Evolutionary conservation across 352 stramenopile species (phyloP), one percentile per base, ranked within the genome.

Genomic region (Phytophthora agathidicida): DNA sequence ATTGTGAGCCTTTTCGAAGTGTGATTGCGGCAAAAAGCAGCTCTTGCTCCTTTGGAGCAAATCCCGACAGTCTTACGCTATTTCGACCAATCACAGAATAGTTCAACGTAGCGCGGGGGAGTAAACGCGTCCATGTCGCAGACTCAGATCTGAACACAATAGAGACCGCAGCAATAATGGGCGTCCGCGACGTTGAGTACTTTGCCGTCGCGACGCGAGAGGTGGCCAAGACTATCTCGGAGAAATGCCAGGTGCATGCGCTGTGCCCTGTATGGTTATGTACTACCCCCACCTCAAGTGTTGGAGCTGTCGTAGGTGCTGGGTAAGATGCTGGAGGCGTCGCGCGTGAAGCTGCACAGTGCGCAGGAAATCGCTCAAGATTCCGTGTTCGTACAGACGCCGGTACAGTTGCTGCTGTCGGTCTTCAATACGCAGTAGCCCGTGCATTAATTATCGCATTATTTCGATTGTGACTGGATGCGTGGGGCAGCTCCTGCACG

Each of bases 281-380:
- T n/a, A n/a, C n/a, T n/a, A n/a, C n/a, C n/a, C n/a, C 27, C 27
- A 32, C 27, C 27, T 32, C 27, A 32, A 10, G 27, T 32, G 27
- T 32, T 7, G 35, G 8, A 22, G n/a, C n/a, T n/a, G n/a, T n/a
- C n/a, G 3, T 47, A 91, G 80, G 73, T 92, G 26, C 64, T 92
- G 22, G 74, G 68, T 3, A 82, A 82, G 23, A 87, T 90, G 65
- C 67, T 92, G 35, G 65, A 77, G n/a, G 71, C 69, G 17, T 90
- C 83, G 16, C 66, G 73, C 36, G 72, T 75, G 23, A 88, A 86
- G 51, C 77, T 92, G 22, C 73, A 73, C 19, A 90, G 66, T 42
- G 69, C 70, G 19, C 73, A 62, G 63, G 60, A 72, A 32, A 70
- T 80, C 27, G 71, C 73, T 16, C 66, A 77, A 19, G 65, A 66